Base-by-base conservation (phyloP, 2,329 filamentous ascomycete genomes). In the Emmonsiellopsis sp. region DNA sequence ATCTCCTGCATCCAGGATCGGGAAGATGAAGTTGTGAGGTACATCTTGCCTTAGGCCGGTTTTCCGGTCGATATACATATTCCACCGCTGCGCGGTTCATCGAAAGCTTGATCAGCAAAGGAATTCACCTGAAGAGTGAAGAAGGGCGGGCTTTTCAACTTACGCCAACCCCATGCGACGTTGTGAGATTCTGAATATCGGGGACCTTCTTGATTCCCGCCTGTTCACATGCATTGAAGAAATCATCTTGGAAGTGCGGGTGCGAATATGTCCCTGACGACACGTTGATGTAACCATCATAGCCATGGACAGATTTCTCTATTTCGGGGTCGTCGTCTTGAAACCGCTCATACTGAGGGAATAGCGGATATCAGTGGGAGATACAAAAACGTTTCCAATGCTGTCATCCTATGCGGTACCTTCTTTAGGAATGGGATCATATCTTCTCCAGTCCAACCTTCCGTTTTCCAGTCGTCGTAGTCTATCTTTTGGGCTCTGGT, bases 391-490 rank as follows among this genome's bases (percentile, higher is more conserved):
- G 21, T 5, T 27, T 27, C 21, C 21, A 27, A 27, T 27, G 21
- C 21, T 27, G 21, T 5, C 21, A 5, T 27, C 21, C 21, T 27
- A 27, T 40, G 21, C 10, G 1, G 4, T 55, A 75, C 61, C 72
- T 81, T 82, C 51, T 75, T 80, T 55, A 80, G 63, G 55, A 77
- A 75, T 0, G 78, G 77, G 10, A 77, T 58, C 64, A 83, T 69
- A 5, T 80, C 78, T 8, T 79, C 69, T 5, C 73, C 68, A 13
- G 65, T 63, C 79, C 79, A 81, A 0, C 79, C 78, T 13, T 71
- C 66, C 0, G 71, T 73, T 6, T 77, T 72, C 77, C 78, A 82
- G 6, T 71, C 71, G 57, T 81, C 76, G 51, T 58, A 65, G 44
- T 72, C 69, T 17, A 58, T 59, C 42, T 61, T 54, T 50, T 69